Evolutionary conservation across 352 stramenopile genomes (phyloP), one percentile per base, ranked within the genome.

Genomic region (Phytophthora lateralis): DNA sequence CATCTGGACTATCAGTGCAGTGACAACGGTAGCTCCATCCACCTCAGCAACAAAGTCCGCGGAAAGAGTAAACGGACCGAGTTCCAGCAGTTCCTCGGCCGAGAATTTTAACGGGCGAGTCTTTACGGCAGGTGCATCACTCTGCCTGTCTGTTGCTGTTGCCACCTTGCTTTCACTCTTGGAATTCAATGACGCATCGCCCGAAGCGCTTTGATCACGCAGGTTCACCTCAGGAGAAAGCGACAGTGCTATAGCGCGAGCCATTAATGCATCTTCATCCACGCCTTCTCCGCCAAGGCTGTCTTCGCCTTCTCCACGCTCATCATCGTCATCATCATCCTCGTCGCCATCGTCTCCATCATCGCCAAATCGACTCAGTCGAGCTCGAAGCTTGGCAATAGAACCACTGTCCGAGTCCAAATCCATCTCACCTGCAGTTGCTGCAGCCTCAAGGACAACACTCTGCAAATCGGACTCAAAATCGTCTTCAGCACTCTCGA

Each of bases 261-360:
- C 88, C 88, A 96, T 96, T n/a, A 96, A 60, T 11, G 82, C 88
- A 51, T 96, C 88, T 78, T 96, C 88, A 61, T 96, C 87, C 21
- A 93, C 82, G 5, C 80, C 84, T 78, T 91, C 84, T 54, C 78
- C 78, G 15, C 75, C 73, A 43, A 76, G 69, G 34, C 70, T 85
- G 6, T 71, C 71, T 17, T 69, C 71, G 32, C 75, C 80, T 57
- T 85, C 71, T 38, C 68, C 71, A 49, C 67, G 67, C 21, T 79
- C 63, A 42, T 80, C 65, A 35, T 85, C 73, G 0, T 89, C 80
- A 5, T 86, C 72, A 14, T 90, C 82, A 12, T 89, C 77, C 52
- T 47, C 63, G 18, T 90, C 80, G 18, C 74, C 72, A 48, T 90
- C 81, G 26, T 88, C 78, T 20, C 75, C 67, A 37, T 89, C 83